Base-by-base conservation (phyloP, 306 rosid species). In the Acacia melanoxylon region DNA sequence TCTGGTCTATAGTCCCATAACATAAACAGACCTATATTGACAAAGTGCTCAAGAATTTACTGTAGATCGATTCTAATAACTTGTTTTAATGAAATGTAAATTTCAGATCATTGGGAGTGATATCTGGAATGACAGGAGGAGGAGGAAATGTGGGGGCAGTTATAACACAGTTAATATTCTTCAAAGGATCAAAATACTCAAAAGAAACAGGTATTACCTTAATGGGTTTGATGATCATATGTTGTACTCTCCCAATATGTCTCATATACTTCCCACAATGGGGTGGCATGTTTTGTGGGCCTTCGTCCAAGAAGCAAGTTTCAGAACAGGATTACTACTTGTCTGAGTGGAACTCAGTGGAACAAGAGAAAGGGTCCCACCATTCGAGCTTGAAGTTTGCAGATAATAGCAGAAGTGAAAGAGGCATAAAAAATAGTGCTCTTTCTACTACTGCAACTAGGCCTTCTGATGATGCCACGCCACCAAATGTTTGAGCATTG, bases 81-180 rank as follows among this genome's bases (percentile, higher is more conserved):
- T 25, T 56, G n/a, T 12, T 44, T 44, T 22, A 2, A 40, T 15
- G 27, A 54, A 20, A 6, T 22, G 9, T 58, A 58, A 42, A n/a
- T 52, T 82, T 80, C 90, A 95, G 99, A 90, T 93, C 98, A 66
- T 58, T 93, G 61, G 99, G 98, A 37, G 92, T 95, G 2, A 88
- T 89, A 74, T 90, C 98, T 12, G 99, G 99, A 33, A 95, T 95
- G 99, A 86, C 98, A 44, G 99, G 99, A 61, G 99, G 95, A 2
- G 99, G 99, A 20, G 99, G 99, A 41, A 95, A 91, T 80, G 93
- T 91, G 27, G 99, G 99, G 3, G 97, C 99, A 22, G 95, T 95
- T 25, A 6, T 95, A 56, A 93, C 99, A 6, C 98, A 95, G 41
- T 24, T 93, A 41, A 86, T 95, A 35, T 95, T 95, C 91, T 91